Base-by-base conservation (phyloP, 345 rosid species). In the Syzygium jambos region DNA sequence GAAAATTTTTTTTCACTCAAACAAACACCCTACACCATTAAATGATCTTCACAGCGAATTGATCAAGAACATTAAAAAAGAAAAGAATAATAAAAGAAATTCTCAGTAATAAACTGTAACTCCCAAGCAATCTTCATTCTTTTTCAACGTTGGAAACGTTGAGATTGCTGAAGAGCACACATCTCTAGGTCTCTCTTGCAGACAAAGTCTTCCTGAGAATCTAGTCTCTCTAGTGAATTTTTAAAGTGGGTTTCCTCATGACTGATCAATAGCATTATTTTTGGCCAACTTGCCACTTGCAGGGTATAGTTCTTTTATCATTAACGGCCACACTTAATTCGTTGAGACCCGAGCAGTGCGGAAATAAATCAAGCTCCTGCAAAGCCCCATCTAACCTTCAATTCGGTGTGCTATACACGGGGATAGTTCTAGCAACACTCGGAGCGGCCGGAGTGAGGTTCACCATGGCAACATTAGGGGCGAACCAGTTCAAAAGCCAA, bases 251-350 rank as follows among this genome's bases (percentile, higher is more conserved):
- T 73, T 73, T 73, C 25, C 49, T 73, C 25, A 17, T 3, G 49
- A 25, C 55, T 30, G 21, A 30, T 52, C 59, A 1, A 5, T 52
- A n/a, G 34, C 63, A 43, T 49, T 46, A 6, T 83, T 49, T 49
- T 49, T 52, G 19, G 85, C 38, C 85, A 46, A 46, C 52, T 83
- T 83, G 85, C 3, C 55, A 7, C 85, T 49, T 38, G 85, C 89
- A 89, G 90, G 90, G 89, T 49, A 87, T 51, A 49, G 52, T 85
- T 49, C 80, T 90, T 16, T 51, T 90, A 41, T 22, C 86, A 63
- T 25, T 87, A 22, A 88, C 91, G 3, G 86, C 91, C 41, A 52
- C 86, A 19, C 49, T 90, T 10, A 51, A 85, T 17, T 65, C 90
- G 17, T 56, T 90, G 65, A 83, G 88, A 54, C 91, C 91, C 65